These are phyloP conservation scores for Lactarius indigo DNA, from an alignment of 768 basidiomycete species.

Conservation along the genomic window DNA sequence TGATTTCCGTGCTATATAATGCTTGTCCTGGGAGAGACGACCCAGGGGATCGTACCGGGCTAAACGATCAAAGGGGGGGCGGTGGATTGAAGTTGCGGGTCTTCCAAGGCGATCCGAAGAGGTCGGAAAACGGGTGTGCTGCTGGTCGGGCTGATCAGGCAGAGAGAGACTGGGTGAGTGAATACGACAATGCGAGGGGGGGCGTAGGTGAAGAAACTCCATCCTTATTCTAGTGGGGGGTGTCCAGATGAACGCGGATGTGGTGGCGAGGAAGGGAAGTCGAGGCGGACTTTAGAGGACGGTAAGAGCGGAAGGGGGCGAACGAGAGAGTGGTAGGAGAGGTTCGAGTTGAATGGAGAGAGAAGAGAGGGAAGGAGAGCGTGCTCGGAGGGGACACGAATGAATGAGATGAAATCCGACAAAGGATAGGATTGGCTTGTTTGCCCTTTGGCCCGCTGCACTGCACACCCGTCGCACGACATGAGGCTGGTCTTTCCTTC, in stretches of 20 bases:
- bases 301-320: not conserved
- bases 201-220: conserved; percentile 14
- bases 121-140: conserved; percentile 9
- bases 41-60: conserved; percentile 25
- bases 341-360: not conserved
- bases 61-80: not conserved
- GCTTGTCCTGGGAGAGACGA: conserved; percentile 13
- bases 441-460: conserved; percentile 27
- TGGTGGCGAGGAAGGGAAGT: conserved; percentile 11
- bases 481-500: conserved; percentile 23
- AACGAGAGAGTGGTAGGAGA: not conserved
- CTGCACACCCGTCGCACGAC: conserved; percentile 23
- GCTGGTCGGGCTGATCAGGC: conserved; percentile 1
- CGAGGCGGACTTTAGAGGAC: conserved; percentile 24
- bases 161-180: not conserved
- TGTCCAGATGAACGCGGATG: conserved; percentile 14
- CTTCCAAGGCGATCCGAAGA: conserved; percentile 16
- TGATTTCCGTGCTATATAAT: conserved; percentile 6
- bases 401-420: conserved; percentile 23
- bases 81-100: not conserved
- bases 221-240: conserved; percentile 14
- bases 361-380: not conserved
- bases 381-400: conserved; percentile 4
- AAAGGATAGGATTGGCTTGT: conserved; percentile 25
- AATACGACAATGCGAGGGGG: not conserved